Evolutionary conservation across 768 basidiomycete species (phyloP), one percentile per base, ranked within the genome.

Genomic region (Pulveroboletus sp.): DNA sequence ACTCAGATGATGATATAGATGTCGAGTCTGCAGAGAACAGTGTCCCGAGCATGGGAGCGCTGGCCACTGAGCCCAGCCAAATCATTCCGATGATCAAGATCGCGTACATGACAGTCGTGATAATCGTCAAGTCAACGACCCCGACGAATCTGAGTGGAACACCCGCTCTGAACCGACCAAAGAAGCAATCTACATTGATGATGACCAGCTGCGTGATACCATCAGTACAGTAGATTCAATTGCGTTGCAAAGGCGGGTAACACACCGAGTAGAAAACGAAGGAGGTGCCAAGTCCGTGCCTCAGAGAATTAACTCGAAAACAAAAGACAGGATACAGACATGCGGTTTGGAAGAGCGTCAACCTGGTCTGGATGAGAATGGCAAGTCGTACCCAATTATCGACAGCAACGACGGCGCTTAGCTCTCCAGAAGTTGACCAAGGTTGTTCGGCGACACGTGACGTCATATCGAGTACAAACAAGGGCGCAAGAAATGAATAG

Each of bases 261-360:
- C 17, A 19, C 14, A 43, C 41, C 16, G 29, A 73, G 56, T 82
- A 82, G 54, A 83, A 83, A 0, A 81, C 74, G 14, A 85, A 66
- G 20, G 63, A 64, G 1, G 67, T 47, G 35, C 65, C 57, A 22
- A 81, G 65, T 4, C 76, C 76, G 40, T 78, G 78, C 47, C 68
- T 68, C 13, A 80, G 70, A 3, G 81, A 71, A 40, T 79, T 74
- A 6, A 82, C 58, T 54, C 84, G 83, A 17, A 85, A 65, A 61
- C 80, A 83, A 62, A 79, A 83, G 37, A 77, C 69, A 0, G 81
- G 79, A 43, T 76, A 79, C 49, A 72, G 74, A 26, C 73, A 61
- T 1, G 74, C 76, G 1, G 65, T 53, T n/a, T 75, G 65, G 26
- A 71, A 71, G 22, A 62, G 39, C 16, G 38, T 51, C 17, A 55